Evolutionary conservation across 371 early-diverging fungal genomes (phyloP), one percentile per base, ranked within the genome.

Genomic region (Batkoa obscura): DNA sequence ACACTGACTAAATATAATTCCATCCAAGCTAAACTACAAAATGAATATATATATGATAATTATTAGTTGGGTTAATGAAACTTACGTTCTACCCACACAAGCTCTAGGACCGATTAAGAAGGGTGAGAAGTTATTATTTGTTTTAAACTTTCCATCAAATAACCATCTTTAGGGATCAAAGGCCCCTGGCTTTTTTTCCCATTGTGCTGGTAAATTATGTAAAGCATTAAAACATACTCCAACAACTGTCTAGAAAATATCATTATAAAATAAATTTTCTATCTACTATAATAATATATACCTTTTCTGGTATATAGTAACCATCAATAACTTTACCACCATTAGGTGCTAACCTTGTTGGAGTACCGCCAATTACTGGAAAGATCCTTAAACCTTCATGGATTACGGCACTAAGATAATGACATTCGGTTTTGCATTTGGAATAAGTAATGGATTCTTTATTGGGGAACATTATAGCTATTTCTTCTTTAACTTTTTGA

Each of bases 281-380:
- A n/a, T n/a, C n/a, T n/a, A n/a, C n/a, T n/a, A n/a, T n/a, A n/a
- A n/a, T n/a, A n/a, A n/a, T n/a, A n/a, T n/a, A 67, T 36, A 65
- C 55, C 43, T 76, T 76, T 15, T 71, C 77, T 36, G 64, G 72
- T 59, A 69, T 72, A 50, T 60, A 62, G 39, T 75, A 77, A 54
- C 81, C 85, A 3, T 84, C 83, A 71, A 83, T 79, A 47, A 70
- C 70, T 47, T 31, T 17, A 8, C 47, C 47, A 4, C 47, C 56
- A n/a, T 56, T n/a, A 13, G 56, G 13, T 12, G 43, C 56, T 4
- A 56, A 32, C 15, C 56, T 42, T 9, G 45, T 41, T 10, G 56
- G 45, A 13, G 38, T 43, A 8, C 31, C 36, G 8, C 45, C 36
- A 5, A 45, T 45, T 2, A 45, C 45, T 43, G 56, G 56, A 3